Base-by-base conservation (phyloP, 345 rosid species). In the Lepidium africanum region DNA sequence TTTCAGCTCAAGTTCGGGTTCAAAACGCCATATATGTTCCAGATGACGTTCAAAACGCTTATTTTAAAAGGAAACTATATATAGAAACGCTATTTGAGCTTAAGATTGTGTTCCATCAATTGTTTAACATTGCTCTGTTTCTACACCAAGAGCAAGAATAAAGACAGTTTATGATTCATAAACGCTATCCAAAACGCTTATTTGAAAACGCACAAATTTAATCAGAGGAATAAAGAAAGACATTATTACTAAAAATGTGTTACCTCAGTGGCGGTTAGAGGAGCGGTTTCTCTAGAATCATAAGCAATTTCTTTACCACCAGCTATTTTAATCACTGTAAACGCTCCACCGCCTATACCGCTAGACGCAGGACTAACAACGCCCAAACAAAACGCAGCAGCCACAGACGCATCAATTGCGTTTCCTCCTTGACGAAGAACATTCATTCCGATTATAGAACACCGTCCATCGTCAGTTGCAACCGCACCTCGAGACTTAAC, bases 281-380 rank as follows among this genome's bases (percentile, higher is more conserved):
- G 93, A 40, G 93, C 93, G 10, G 76, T 79, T 80, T 87, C 93
- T 73, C 88, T 83, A 80, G 82, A 81, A 62, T 85, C 84, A 43
- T 80, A 69, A 30, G 84, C 77, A 7, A 73, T 71, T 5, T 69
- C 62, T 7, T 66, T 59, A 6, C 84, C 87, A 64, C 21, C 63
- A 27, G 78, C 76, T 10, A 45, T 51, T 56, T 80, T 61, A 27
- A 83, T 46, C 8, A 87, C 21, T 79, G 75, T 80, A 52, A 87
- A 87, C 15, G 81, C 76, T 69, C 90, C 90, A 33, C 92, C 92
- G 2, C 92, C 89, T 9, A 83, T 56, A 51, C 89, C 89, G 43
- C 87, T 84, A 6, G 89, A 82, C 14, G 86, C 82, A 1, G 89
- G 72, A 72, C 81, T 80, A 10, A 85, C 86, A 48, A 87, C 90